Evolutionary conservation across 2,329 filamentous ascomycete species (phyloP), one percentile per base, ranked within the genome.

Genomic region (Aspergillus jensenii): DNA sequence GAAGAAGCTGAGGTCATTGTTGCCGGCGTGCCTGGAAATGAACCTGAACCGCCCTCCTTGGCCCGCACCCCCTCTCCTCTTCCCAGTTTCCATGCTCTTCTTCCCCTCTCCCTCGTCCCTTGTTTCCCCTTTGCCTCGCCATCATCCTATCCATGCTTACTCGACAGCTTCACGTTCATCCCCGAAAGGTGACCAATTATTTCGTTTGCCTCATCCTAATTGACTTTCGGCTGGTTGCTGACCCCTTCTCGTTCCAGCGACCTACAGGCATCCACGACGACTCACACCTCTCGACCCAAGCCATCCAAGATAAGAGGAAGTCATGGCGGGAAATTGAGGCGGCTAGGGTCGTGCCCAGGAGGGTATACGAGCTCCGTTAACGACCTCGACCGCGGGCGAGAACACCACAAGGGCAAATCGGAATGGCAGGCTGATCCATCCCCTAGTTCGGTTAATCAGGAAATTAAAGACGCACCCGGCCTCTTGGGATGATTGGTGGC

Each of bases 391-490:
- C 14, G n/a, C 12, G 9, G 31, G 48, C 39, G 17, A 55, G 27
- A 23, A 44, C 39, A 11, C 23, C 44, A n/a, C 27, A 56, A 39
- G 41, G n/a, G 39, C 23, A 45, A 21, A n/a, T 40, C 48, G 31
- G 43, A 45, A 49, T 41, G 41, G 12, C n/a, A 25, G 43, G 52
- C 35, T 41, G 56, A 61, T 48, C 49, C 25, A 8, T 43, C 25
- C 41, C 46, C 44, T 39, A 21, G 54, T 45, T 54, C 46, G 53
- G 48, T 46, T 48, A 52, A 47, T 25, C 44, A 48, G n/a, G 35
- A 45, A 54, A 25, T 50, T 50, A 43, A 37, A 49, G n/a, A 48
- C 11, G 27, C n/a, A 17, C 19, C 21, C 40, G 43, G 19, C 17
- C 39, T 14, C 9, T 31, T 47, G 21, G 43, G 19, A 23, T 53